Evolutionary conservation across 108 stramenopile species (phyloP).

Genomic region (Bacterosira constricta): DNA sequence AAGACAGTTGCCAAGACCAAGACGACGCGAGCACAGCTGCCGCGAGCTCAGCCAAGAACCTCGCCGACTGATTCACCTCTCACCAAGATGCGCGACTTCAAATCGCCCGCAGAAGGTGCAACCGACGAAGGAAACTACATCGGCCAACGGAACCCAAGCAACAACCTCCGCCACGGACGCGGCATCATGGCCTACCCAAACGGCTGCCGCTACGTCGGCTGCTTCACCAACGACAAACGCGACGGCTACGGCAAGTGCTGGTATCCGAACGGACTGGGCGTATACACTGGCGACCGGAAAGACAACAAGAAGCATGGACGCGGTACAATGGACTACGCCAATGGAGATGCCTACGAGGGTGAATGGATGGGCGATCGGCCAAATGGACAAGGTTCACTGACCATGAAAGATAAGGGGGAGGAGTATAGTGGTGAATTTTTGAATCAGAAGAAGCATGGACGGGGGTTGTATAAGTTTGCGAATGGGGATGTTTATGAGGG

Average conservation of each 20-base stretch:
- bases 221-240: slow-evolving; percentile 28
- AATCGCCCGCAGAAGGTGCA: no score
- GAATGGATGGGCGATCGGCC: not conserved
- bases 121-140: no score
- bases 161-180: slow-evolving; percentile 10
- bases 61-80: not conserved
- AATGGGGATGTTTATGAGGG: no score
- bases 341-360: slow-evolving; percentile 34
- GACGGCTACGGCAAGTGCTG: slow-evolving; percentile 33
- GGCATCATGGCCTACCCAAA: slow-evolving; percentile 32
- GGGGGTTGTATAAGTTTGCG: no score
- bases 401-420: not conserved
- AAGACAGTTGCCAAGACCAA: not conserved
- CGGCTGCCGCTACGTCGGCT: slow-evolving; percentile 34
- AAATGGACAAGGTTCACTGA: not conserved
- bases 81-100: no score
- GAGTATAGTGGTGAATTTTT: no score
- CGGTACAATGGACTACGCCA: slow-evolving; percentile 20
- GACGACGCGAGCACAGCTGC: not conserved
- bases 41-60: not conserved
- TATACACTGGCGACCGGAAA: slow-evolving; percentile 24
- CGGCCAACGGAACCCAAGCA: slow-evolving; percentile 1
- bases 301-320: slow-evolving; percentile 20
- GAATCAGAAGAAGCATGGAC: no score
- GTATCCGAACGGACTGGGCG: slow-evolving; percentile 25